Base-by-base conservation (phyloP, 148 eudicot genomes). In the Cornus kousa region DNA sequence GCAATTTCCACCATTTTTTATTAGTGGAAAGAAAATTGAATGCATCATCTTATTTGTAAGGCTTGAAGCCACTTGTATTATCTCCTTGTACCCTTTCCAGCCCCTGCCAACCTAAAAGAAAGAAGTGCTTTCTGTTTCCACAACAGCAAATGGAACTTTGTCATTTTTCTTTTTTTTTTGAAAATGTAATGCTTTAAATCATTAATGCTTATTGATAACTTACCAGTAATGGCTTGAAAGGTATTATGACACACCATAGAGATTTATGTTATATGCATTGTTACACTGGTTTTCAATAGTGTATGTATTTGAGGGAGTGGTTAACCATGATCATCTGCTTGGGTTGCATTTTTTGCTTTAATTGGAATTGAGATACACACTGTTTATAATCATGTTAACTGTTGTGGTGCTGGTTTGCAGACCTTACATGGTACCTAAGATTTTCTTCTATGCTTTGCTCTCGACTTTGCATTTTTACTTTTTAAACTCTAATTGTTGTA, bases 401-500 rank as follows among this genome's bases (percentile, higher is more conserved):
- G 2, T 28, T 11, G 40, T 76, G 40, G 50, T 28, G 75, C 28
- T 73, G 32, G 39, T 23, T 19, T 7, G 39, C 11, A 24, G 19
- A 40, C 31, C 31, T 50, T 43, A 23, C 11, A 48, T 68, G 43
- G 20, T 31, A 22, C 28, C 55, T 23, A 35, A 7, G 14, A 3
- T 37, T 78, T 65, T 70, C 43, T 31, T 74, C 14, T 78, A 32
- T 23, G 19, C 32, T 59, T 2, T 74, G 3, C 79, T 64, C 77
- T 68, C 33, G 20, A 64, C 37, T 65, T n/a, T 9, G 23, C 46
- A 32, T 66, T 33, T 20, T 9, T 5, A 50, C 40, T 14, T 32
- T 55, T 43, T 43, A 43, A 7, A 3, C 10, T 77, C 73, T 78
- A 55, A 71, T 80, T 46, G 68, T 69, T 23, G 17, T 43, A 5